A percentile compares a stretch with the other conserved stretches of the same genome.
These are phyloP conservation scores for Poronia punctata DNA, from an alignment of 495 filamentous ascomycete genomes.

Conservation along the genomic window DNA sequence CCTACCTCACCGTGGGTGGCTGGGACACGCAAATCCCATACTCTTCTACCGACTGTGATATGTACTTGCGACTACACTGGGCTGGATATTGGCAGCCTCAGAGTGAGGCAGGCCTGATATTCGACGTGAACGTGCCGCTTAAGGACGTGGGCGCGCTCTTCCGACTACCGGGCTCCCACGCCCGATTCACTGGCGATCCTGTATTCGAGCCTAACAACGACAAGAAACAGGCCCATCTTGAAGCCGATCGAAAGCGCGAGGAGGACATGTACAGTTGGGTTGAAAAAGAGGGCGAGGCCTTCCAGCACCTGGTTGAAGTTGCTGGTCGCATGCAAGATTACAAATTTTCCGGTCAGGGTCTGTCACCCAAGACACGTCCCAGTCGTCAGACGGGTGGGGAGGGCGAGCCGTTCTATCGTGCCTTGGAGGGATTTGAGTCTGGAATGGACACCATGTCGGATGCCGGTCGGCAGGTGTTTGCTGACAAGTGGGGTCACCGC, in stretches of 20 bases:
- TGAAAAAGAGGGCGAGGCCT: constrained; percentile 30
- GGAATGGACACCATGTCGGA: constrained; percentile 44
- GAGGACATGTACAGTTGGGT: constrained; percentile 23
- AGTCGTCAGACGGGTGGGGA: constrained; percentile 44
- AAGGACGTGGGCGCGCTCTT: constrained; percentile 42
- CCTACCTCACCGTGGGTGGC: constrained; percentile 45
- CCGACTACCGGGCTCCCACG: constrained; percentile 25
- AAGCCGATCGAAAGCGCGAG: constrained; percentile 23
- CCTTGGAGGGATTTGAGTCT: constrained; percentile 45
- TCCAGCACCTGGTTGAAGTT: constrained; percentile 26
- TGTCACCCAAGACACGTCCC: constrained; percentile 49
- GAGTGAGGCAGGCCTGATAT: constrained; percentile 38
- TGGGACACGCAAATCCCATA: constrained; percentile 59
- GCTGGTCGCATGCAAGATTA: constrained; percentile 28
- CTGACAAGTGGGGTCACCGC: constrained; percentile 49
- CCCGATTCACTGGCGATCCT: constrained; percentile 24
- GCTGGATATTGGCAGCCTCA: constrained; percentile 41
- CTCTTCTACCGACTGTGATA: constrained; percentile 51
- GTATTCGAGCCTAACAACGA: constrained; percentile 6
- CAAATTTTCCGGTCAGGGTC: constrained; percentile 24
- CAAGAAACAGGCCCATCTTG: constrained; percentile 13
- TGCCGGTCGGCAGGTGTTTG: constrained; percentile 42
- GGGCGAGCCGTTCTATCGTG: constrained; percentile 51
- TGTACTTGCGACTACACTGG: constrained; percentile 51
- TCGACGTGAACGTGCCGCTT: constrained; percentile 41